Conservation (phyloP, 106 monocot species). For the Dendrobium nobile region DNA sequence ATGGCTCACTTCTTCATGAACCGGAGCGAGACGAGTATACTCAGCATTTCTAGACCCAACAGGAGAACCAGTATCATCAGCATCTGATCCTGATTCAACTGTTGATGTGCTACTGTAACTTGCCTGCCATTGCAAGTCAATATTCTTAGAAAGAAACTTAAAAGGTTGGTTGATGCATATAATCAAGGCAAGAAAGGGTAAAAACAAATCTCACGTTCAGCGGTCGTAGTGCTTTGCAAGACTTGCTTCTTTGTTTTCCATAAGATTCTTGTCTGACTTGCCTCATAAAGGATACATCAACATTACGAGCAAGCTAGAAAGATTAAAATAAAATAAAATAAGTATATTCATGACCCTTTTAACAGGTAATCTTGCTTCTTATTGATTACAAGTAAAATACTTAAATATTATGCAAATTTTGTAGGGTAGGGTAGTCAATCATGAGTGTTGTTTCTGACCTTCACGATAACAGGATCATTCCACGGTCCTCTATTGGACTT, state of each 20-base stretch:
- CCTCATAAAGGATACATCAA: slow-evolving; percentile 32
- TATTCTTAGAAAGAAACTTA: not conserved
- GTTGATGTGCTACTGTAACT: slow-evolving; percentile 50
- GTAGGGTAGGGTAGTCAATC: not conserved
- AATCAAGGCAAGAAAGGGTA: not conserved
- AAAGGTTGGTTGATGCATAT: not conserved
- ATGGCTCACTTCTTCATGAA: slow-evolving; percentile 75
- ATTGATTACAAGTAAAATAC: not conserved
- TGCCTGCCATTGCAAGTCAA: slow-evolving; percentile 29
- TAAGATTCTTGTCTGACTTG: slow-evolving; percentile 31
- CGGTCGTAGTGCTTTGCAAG: slow-evolving; percentile 11
- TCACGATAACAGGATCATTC: slow-evolving; percentile 58
- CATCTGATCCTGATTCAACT: slow-evolving; percentile 74
- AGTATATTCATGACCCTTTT: not conserved
- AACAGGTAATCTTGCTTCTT: not conserved
- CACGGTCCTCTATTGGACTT: slow-evolving; percentile 66
- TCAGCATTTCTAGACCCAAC: slow-evolving; percentile 21
- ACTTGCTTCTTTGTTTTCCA: slow-evolving; percentile 27
- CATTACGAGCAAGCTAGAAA: slow-evolving; percentile 52
- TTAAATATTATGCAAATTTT: not conserved
- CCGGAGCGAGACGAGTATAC: slow-evolving; percentile 51
- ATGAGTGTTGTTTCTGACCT: slow-evolving; percentile 44
- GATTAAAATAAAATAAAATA: not conserved
- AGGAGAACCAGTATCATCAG: slow-evolving; percentile 72
- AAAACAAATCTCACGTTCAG: slow-evolving; percentile 37